phyloP scores from a whole-genome alignment of 208 protist species.

The Crithidia bombi region DNA sequence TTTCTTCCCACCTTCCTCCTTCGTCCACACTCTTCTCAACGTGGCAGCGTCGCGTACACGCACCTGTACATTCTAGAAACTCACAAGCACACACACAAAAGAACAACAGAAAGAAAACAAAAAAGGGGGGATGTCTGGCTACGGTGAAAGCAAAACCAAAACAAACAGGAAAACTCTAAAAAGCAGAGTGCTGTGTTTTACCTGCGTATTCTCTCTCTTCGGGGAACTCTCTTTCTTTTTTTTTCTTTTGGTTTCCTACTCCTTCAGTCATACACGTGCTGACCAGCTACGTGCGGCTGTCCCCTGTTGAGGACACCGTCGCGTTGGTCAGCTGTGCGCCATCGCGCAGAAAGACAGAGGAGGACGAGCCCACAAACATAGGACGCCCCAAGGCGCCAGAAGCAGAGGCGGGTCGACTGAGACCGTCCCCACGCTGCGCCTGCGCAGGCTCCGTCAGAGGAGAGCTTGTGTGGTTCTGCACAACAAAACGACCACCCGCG shows the following conservation, averaged over 20 bases:
- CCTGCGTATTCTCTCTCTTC: too few species aligned
- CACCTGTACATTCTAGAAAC: constrained; percentile 24
- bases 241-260: too few species aligned
- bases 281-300: background rate
- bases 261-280: too few species aligned
- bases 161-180: constrained; percentile 12
- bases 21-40: too few species aligned
- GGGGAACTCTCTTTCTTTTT: background rate
- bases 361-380: constrained; percentile 57
- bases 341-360: constrained; percentile 58
- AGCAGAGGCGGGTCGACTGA: constrained; percentile 2
- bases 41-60: background rate
- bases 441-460: constrained; percentile 10
- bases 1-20: too few species aligned
- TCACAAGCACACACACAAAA: too few species aligned
- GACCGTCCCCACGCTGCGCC: constrained; percentile 1
- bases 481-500: constrained; percentile 13
- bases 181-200: too few species aligned
- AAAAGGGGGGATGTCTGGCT: too few species aligned
- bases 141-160: too few species aligned
- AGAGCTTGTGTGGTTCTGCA: constrained; percentile 14
- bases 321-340: constrained; percentile 52
- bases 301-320: constrained; percentile 50
- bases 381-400: constrained; percentile 44
- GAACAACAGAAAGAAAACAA: constrained; percentile 5